Evolutionary conservation across 345 rosid species (phyloP), one percentile per base, ranked within the genome.

Genomic region (Bretschneidera sinensis): DNA sequence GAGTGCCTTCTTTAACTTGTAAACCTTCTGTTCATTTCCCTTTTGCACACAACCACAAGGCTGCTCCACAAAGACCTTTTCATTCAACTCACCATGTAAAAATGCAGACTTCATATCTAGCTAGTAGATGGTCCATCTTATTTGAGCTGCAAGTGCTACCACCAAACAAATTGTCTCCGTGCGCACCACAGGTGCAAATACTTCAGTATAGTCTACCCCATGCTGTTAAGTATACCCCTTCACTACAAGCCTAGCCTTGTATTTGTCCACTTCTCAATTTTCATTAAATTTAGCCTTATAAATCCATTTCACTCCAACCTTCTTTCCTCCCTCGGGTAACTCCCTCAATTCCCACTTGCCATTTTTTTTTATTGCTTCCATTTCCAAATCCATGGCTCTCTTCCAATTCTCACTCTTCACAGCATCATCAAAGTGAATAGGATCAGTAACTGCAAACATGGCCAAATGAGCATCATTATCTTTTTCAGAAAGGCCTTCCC

Each of bases 301-400:
- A 51, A 51, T 15, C 23, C 52, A 16, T 7, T 19, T 47, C 23
- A 20, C 23, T 21, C 53, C 34, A 9, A 17, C 20, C 9, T 17
- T 60, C 22, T 60, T 60, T 8, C 43, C 16, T 48, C 54, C 54
- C 21, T 47, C 23, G 13, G 55, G 55, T 17, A 60, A 50, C 6
- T 60, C 55, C 7, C 15, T 31, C 19, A 60, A 49, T 25, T 60
- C 55, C 55, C 55, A 60, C 16, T 31, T 25, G 14, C 18, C 43
- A 60, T 48, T 60, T n/a, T 31, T 24, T 1, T 60, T 50, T 48
- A 60, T 60, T 48, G 55, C 55, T 49, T 48, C 64, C 24, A 60
- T 60, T 24, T 60, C 45, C 14, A 49, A 17, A 60, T 60, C 25
- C 47, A 60, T 60, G 14, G 64, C 47, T 20, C 0, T 24, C 47